These are phyloP conservation scores for Penicillium sp. DNA, from an alignment of 2,329 filamentous ascomycete species.

Conservation along the genomic window DNA sequence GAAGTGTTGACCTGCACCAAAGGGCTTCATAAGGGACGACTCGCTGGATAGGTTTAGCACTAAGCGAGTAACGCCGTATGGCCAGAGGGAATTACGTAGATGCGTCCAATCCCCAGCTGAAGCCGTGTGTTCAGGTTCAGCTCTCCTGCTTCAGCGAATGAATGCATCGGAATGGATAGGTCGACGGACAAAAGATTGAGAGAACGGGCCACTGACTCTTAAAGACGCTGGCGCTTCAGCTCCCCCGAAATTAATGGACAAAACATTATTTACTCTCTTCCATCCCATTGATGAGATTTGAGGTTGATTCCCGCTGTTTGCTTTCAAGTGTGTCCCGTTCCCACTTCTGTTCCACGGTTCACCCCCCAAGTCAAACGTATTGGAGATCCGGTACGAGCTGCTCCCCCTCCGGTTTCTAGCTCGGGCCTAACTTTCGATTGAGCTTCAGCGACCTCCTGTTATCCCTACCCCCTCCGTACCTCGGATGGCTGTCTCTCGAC, in stretches of 20 bases:
- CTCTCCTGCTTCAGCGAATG: constrained; percentile 13
- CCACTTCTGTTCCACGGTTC: neutral
- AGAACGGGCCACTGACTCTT: constrained; percentile 16
- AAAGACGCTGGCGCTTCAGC: constrained; percentile 9
- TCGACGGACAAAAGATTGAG: constrained; percentile 9
- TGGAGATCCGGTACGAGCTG: neutral
- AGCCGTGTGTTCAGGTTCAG: constrained; percentile 15
- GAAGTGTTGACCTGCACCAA: constrained; percentile 4
- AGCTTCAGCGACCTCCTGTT: neutral
- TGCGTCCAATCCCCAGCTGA: neutral
- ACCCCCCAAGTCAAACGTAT: neutral
- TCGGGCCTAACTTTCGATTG: neutral
- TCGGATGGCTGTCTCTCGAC: constrained; percentile 1
- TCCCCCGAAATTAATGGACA: constrained; percentile 1
- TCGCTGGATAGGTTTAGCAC: neutral
- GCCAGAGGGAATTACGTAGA: neutral
- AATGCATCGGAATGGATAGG: neutral
- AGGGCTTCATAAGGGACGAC: neutral
- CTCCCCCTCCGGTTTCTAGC: neutral
- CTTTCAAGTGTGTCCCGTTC: neutral
- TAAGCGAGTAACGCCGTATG: neutral
- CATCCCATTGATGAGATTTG: neutral
- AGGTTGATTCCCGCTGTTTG: neutral
- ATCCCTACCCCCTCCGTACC: neutral
- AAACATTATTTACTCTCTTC: neutral